Conservation (phyloP, 78 protist species). For the Dictyostelium firmibasis region DNA sequence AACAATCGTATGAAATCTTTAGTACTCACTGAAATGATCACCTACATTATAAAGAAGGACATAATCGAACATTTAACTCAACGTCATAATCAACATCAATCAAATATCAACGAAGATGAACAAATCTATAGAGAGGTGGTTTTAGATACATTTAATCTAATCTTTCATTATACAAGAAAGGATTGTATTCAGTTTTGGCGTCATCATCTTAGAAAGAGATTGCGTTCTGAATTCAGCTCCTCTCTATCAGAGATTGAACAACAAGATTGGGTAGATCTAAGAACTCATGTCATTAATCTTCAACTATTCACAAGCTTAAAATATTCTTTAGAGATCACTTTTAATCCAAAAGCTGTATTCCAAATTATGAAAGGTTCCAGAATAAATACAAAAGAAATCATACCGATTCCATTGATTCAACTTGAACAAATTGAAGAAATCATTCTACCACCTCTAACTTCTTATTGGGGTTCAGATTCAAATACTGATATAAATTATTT, state of each 20-base stretch:
- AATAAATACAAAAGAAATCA: slow-evolving; percentile 6
- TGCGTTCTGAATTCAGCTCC: slow-evolving; percentile 14
- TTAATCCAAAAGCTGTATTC: slow-evolving; percentile 44
- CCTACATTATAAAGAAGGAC: slow-evolving; percentile 40
- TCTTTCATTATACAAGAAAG: slow-evolving; percentile 56
- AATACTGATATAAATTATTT: slow-evolving; percentile 50
- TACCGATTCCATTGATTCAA: slow-evolving; percentile 28
- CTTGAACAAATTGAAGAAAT: slow-evolving; percentile 26
- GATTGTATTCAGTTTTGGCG: slow-evolving; percentile 32
- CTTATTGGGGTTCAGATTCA: slow-evolving; percentile 52
- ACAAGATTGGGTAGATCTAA: slow-evolving; percentile 53
- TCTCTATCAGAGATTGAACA: slow-evolving; percentile 51
- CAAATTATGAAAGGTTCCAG: slow-evolving; percentile 68
- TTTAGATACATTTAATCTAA: slow-evolving; percentile 30
- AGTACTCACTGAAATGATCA: slow-evolving; percentile 60
- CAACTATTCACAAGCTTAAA: slow-evolving; percentile 42
- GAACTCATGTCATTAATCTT: slow-evolving; percentile 54
- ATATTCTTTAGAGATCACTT: slow-evolving; percentile 22
- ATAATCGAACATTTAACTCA: slow-evolving; percentile 33
- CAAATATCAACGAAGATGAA: slow-evolving; percentile 27
- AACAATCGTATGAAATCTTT: slow-evolving; percentile 33
- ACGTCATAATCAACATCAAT: slow-evolving; percentile 29
- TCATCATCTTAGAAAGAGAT: background rate
- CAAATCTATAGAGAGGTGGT: slow-evolving; percentile 26
- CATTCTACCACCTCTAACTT: slow-evolving; percentile 66